phyloP scores from a whole-genome alignment of 2,329 filamentous ascomycete genomes.

The Cladosporium velox region DNA sequence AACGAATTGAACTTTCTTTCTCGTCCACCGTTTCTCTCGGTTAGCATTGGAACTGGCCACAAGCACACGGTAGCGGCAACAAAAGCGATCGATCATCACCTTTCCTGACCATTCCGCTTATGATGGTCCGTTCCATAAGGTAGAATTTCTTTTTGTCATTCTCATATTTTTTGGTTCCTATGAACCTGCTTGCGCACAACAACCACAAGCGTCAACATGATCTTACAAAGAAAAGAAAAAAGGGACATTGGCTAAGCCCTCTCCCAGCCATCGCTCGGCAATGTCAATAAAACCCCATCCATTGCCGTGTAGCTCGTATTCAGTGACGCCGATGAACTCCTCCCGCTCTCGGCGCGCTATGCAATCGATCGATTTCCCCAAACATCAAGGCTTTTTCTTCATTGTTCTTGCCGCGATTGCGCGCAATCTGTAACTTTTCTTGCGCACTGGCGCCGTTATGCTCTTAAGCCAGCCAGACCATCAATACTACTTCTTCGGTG shows the following conservation, averaged over 20 bases:
- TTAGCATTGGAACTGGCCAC: background rate
- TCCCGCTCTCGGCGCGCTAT: constrained; percentile 11
- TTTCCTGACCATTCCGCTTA: too few species aligned
- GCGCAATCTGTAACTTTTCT: background rate
- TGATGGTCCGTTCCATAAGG: background rate
- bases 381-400: constrained; percentile 12
- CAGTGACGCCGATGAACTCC: constrained; percentile 9
- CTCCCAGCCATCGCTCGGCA: background rate
- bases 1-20: background rate
- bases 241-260: background rate
- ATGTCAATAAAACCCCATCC: background rate
- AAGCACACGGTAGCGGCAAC: background rate
- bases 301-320: background rate
- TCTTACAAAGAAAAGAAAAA: background rate
- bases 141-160: background rate
- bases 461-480: background rate
- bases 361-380: background rate
- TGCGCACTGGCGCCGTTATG: background rate
- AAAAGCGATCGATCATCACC: background rate
- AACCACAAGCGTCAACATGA: background rate
- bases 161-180: background rate
- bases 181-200: background rate
- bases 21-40: background rate
- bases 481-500: background rate
- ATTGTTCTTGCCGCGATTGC: background rate